phyloP scores from a whole-genome alignment of 192 early-diverging fungal species.

The Entomortierella lignicola region DNA sequence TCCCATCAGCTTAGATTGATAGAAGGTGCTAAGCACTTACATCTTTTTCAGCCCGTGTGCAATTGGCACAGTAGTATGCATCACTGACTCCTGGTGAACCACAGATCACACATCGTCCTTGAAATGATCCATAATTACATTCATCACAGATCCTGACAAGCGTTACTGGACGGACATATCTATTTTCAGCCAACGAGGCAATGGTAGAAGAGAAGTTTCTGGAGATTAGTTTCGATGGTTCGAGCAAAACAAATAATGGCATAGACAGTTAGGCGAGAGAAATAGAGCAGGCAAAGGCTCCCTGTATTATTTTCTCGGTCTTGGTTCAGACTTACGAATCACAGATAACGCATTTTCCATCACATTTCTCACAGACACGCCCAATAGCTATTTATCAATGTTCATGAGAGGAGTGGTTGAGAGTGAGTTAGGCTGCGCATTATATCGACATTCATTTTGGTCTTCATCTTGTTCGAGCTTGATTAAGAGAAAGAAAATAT shows the following conservation, averaged over 20 bases:
- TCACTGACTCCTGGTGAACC: constrained; percentile 90
- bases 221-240: too few species aligned
- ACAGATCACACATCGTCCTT: constrained; percentile 93
- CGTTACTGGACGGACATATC: constrained; percentile 89
- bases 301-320: neutral
- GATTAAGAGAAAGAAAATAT: constrained; percentile 17
- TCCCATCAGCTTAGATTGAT: too few species aligned
- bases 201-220: neutral
- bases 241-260: too few species aligned
- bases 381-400: constrained; percentile 72
- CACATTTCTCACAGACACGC: constrained; percentile 85
- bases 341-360: constrained; percentile 96
- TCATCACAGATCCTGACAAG: constrained; percentile 94
- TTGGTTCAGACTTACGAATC: constrained; percentile 74
- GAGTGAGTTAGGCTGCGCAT: neutral
- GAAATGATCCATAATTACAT: constrained; percentile 94
- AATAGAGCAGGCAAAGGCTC: neutral
- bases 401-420: neutral
- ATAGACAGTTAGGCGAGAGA: too few species aligned
- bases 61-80: constrained; percentile 95
- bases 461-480: constrained; percentile 8
- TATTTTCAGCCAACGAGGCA: constrained; percentile 10
- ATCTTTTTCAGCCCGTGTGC: constrained; percentile 92
- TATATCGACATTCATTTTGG: constrained; percentile 44
- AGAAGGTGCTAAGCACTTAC: too few species aligned